phyloP scores from a whole-genome alignment of 1,284 basidiomycete species.

The Gomphus bonarii region DNA sequence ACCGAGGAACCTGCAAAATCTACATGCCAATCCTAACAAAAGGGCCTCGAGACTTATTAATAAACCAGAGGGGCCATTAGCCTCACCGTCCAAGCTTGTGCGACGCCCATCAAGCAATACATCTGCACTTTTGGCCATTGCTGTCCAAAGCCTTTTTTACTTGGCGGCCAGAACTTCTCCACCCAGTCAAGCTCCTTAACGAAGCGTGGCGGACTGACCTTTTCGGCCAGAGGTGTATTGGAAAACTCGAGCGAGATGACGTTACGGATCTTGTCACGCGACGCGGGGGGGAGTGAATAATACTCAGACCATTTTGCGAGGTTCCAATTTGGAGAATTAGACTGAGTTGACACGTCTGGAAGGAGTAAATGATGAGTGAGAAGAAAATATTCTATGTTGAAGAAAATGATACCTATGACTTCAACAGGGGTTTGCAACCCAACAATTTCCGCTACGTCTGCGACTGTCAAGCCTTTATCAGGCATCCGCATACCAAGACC shows the following conservation, averaged over 20 bases:
- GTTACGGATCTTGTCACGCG: slow-evolving; percentile 79
- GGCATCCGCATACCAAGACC: slow-evolving; percentile 87
- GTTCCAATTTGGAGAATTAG: slow-evolving; percentile 76
- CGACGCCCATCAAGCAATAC: slow-evolving; percentile 90
- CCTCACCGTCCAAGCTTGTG: slow-evolving; percentile 82
- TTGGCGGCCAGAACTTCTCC: slow-evolving; percentile 85
- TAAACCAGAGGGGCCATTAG: neutral
- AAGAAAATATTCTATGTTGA: slow-evolving; percentile 4
- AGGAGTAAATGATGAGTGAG: slow-evolving; percentile 1
- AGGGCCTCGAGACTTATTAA: neutral
- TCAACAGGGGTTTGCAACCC: slow-evolving; percentile 74
- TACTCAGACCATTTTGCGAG: slow-evolving; percentile 88
- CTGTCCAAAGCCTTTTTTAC: slow-evolving; percentile 61
- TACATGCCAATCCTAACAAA: slow-evolving; percentile 82
- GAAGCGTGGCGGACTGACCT: slow-evolving; percentile 73
- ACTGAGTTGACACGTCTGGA: slow-evolving; percentile 76
- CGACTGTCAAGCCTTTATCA: slow-evolving; percentile 50
- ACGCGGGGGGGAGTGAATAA: slow-evolving; percentile 51
- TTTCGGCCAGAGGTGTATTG: slow-evolving; percentile 63
- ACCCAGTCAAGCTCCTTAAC: slow-evolving; percentile 95
- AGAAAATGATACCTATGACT: slow-evolving; percentile 64
- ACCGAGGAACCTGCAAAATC: slow-evolving; percentile 95
- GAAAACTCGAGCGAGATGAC: slow-evolving; percentile 86
- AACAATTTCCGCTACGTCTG: slow-evolving; percentile 71
- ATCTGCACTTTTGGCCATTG: slow-evolving; percentile 90